Base-by-base conservation (phyloP, 2,329 filamentous ascomycete genomes). In the Fusarium burgessii region DNA sequence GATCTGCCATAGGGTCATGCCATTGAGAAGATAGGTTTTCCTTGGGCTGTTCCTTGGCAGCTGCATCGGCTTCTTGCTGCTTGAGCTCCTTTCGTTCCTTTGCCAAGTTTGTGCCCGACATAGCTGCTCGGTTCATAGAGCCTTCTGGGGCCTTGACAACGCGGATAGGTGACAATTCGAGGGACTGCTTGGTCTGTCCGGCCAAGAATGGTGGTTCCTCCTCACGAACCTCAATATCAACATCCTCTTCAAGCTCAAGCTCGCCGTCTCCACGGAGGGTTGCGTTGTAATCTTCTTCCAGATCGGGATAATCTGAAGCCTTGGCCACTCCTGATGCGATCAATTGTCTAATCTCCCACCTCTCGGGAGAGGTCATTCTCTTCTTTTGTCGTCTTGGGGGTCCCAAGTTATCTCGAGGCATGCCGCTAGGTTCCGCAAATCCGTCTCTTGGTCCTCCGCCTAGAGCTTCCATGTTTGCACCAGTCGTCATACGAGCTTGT, bases 71-170 rank as follows among this genome's bases (percentile, higher is more conserved):
- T 81, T 99, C 95, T 78, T 97, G 92, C 76, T 97, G 93, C 66
- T 93, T 90, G 73, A 98, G 76, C 66, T 99, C 96, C 78, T 94
- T 91, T 56, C 96, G 88, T 78, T 99, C 96, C 79, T 96, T 97
- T 7, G 95, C 93, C 17, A 99, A 82, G 7, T 91, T 88, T 18
- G 95, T 95, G 46, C 96, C 95, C 12, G 95, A 91, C 93, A 98
- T 97, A 18, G 97, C 97, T 50, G 97, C 94, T 77, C 96, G 89
- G 79, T 99, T 99, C 81, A 99, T 91, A 7, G 95, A 98, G n/a
- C 96, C 96, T 80, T 99, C 96, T 0, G 96, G 97, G 2, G 96
- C 96, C 81, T 98, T 98, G 75, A 99, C 93, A 25, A 99, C 95
- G 71, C 97, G 89, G 68, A 99, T 99, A 0, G 96, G 96, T 4